phyloP scores from a whole-genome alignment of 2,329 filamentous ascomycete genomes.

The Hirsutella rhossiliensis region DNA sequence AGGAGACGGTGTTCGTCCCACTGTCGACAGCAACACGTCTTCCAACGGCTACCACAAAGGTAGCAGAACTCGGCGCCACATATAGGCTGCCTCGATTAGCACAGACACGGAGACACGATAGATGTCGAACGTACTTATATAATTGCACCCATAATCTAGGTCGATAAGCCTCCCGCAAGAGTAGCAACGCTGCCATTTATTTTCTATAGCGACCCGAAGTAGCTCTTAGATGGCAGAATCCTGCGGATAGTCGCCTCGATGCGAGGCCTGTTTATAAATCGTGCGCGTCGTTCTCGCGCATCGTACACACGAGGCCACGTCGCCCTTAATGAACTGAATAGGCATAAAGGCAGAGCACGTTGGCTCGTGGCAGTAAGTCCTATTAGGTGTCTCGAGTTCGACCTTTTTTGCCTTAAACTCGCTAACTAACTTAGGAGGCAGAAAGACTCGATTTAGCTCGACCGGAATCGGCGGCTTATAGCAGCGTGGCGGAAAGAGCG shows the following conservation, averaged over 20 bases:
- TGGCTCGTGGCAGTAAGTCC: constrained; percentile 35
- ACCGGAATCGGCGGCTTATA: constrained; percentile 30
- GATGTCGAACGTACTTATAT: constrained; percentile 36
- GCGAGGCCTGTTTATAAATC: constrained; percentile 33
- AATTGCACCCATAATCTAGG: constrained; percentile 34
- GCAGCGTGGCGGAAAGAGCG: constrained; percentile 41
- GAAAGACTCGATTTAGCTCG: constrained; percentile 16
- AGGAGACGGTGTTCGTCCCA: constrained; percentile 24
- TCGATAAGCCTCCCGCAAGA: constrained; percentile 34
- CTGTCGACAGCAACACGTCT: constrained; percentile 21
- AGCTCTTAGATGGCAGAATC: constrained; percentile 27
- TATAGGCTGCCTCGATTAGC: constrained; percentile 22
- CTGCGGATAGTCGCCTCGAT: constrained; percentile 33
- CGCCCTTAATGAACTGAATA: constrained; percentile 12
- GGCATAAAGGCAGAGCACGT: constrained; percentile 36
- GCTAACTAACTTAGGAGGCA: constrained; percentile 20
- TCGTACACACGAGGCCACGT: constrained; percentile 25
- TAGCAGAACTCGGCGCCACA: constrained; percentile 38
- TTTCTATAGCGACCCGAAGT: constrained; percentile 21
- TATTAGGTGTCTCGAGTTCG: constrained; percentile 34
- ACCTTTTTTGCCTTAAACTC: constrained; percentile 31
- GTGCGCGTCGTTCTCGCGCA: constrained; percentile 35
- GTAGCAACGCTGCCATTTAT: constrained; percentile 38
- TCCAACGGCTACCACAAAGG: constrained; percentile 29
- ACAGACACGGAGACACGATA: background rate